phyloP scores from a whole-genome alignment of 2,329 filamentous ascomycete species.

The Colletotrichum melonis region DNA sequence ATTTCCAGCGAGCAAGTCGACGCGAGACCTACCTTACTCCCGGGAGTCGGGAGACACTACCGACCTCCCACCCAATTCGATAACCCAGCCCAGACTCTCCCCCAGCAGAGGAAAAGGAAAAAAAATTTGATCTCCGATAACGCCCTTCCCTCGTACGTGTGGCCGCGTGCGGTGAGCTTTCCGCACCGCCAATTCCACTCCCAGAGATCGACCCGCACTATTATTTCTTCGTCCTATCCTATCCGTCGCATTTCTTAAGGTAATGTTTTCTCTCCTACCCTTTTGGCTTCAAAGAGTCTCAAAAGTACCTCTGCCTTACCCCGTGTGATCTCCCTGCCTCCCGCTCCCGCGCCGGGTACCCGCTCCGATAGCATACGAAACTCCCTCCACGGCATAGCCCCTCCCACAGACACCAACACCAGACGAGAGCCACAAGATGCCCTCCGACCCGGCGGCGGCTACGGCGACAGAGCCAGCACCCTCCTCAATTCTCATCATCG shows the following conservation, averaged over 20 bases:
- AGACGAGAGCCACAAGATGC: background rate
- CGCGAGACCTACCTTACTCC: background rate
- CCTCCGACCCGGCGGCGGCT: background rate
- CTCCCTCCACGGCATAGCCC: background rate
- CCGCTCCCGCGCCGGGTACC: background rate
- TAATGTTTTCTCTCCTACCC: background rate
- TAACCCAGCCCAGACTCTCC: background rate
- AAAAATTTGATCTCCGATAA: background rate
- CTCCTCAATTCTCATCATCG: constrained; percentile 73
- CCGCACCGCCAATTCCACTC: background rate
- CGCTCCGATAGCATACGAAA: background rate
- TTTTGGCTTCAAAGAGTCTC: background rate
- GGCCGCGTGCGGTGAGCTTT: background rate
- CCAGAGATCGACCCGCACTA: background rate
- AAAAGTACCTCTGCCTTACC: background rate
- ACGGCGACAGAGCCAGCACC: constrained; percentile 42
- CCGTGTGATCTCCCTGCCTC: background rate
- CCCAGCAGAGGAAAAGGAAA: background rate
- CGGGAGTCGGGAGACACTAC: background rate
- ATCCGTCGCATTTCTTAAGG: background rate
- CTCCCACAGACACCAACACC: background rate
- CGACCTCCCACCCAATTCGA: background rate
- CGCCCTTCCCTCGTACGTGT: background rate
- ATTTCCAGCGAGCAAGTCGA: background rate
- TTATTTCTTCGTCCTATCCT: background rate